Conservation (phyloP, 805 yeast genomes). For the Debaryomyces hansenii region DNA sequence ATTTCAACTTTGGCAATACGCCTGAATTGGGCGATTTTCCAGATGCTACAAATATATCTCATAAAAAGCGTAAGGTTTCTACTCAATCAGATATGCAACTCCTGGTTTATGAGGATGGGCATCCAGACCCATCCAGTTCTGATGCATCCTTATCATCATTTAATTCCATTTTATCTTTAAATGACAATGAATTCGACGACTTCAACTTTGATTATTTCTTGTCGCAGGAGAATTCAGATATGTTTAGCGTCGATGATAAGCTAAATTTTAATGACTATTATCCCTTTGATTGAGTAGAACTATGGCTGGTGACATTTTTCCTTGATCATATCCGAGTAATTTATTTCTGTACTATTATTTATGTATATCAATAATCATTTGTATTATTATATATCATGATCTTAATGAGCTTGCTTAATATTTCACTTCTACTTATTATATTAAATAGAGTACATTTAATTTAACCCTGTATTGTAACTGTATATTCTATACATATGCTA, state of each 20-base stretch:
- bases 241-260: not conserved
- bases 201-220: not conserved
- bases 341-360: too few species aligned
- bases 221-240: not conserved
- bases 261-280: not conserved
- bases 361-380: too few species aligned
- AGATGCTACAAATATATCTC: not conserved
- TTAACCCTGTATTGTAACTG: not conserved
- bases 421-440: not conserved
- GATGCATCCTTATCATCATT: not conserved
- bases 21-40: not conserved
- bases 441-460: not conserved
- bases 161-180: not conserved
- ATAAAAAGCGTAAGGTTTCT: not conserved
- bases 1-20: not conserved
- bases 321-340: too few species aligned
- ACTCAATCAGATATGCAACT: slow-evolving; percentile 1
- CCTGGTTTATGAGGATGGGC: slow-evolving; percentile 2
- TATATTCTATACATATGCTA: not conserved
- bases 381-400: too few species aligned
- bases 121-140: not conserved
- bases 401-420: too few species aligned
- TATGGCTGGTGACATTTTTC: too few species aligned
- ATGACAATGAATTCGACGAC: not conserved
- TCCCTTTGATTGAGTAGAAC: too few species aligned